Base-by-base conservation (phyloP, 2,329 filamentous ascomycete genomes). In the Mollisiaceae sp. region DNA sequence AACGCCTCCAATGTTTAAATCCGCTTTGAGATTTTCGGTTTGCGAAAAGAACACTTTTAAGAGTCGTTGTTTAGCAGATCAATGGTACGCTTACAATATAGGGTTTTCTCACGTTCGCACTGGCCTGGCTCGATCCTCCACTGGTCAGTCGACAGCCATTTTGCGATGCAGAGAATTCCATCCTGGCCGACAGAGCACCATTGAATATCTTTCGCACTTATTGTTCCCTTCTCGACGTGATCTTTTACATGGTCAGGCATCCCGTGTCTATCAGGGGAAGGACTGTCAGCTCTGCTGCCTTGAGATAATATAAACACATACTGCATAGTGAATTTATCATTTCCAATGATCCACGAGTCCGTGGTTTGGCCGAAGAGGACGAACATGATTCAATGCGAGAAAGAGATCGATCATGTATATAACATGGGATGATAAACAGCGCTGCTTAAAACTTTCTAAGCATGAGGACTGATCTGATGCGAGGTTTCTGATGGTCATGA, bases 291-390 rank as follows among this genome's bases (percentile, higher is more conserved):
- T 4, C 11, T 15, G 4, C 22, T 18, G 15, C 22, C 50, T 24
- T 54, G 14, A 12, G 5, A 12, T 11, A 35, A 5, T 14, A 8
- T 4, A 3, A 11, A 18, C 3, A 54, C 50, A 27, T 27, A 60
- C 58, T 52, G 41, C 5, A 18, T 50, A 5, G 58, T 60, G 27
- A 47, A 50, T 5, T 24, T 24, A 36, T 50, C 43, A 36, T 60
- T 60, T 15, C 58, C 58, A 6, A 52, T 27, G 43, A 60, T 52
- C 58, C 58, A 60, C 6, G 58, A 60, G 58, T 60, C 43, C 24
- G 50, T 36, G 11, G 32, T 35, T 5, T 22, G 43, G 8, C 58
- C 58, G 18, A 60, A 60, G 4, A 52, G 32, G 20, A 60, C 50
- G 5, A 60, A 50, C 24, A 60, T 50, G 11, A 18, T 50, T 18